Evolutionary conservation across 768 basidiomycete species (phyloP), one percentile per base, ranked within the genome.

Genomic region (Filobasidium floriforme): DNA sequence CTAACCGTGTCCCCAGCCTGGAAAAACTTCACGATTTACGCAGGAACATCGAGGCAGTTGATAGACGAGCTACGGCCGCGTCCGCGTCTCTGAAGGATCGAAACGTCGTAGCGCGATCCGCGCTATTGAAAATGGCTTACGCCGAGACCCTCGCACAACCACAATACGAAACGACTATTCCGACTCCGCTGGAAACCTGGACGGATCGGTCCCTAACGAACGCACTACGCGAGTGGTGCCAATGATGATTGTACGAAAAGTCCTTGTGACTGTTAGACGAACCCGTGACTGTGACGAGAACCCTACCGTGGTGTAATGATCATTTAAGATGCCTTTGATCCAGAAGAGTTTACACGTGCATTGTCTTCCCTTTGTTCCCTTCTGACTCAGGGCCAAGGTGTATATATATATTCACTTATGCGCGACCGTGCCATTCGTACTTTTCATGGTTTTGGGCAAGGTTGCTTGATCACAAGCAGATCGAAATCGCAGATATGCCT

Each of bases 201-300:
- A 57, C 22, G 18, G 54, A 57, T 15, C 12, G 12, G 18, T 57
- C 54, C 15, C 14, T 57, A 32, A 57, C 54, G 54, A 57, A 57
- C n/a, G 54, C 54, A 26, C 29, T 57, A 22, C 54, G 54, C 29
- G 54, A 57, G 29, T 57, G 54, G 54, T 24, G 22, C 24, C 14
- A 26, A 57, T 57, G 54, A 57, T 28, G 22, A 49, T 12, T 49
- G 15, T 22, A 49, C 46, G 32, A 37, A n/a, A 37, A 37, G 32
- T 37, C 32, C 32, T 37, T 37, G 32, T 9, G 32, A 37, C 9
- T 37, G 32, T 37, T 37, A 37, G 3, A 37, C 32, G 32, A 37
- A 37, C 32, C 32, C 32, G 32, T 37, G 32, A 37, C 32, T 37
- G 32, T 37, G 9, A 37, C 9, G 32, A 37, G 32, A 37, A 37